Conservation (phyloP, 2,329 filamentous ascomycete genomes). For the Neonectria magnoliae region DNA sequence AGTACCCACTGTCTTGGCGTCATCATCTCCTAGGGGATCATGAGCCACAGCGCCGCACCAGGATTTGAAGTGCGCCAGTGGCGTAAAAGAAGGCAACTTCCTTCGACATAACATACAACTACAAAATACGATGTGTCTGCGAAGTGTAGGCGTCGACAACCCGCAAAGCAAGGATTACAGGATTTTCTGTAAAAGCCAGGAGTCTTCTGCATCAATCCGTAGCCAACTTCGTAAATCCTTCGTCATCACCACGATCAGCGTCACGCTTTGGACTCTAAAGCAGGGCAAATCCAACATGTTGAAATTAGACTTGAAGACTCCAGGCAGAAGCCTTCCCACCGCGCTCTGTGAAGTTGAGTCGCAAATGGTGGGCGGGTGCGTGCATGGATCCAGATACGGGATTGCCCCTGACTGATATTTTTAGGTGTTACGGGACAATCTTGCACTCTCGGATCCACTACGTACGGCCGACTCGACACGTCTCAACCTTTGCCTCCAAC, state of each 20-base stretch:
- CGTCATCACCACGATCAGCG: constrained; percentile 5
- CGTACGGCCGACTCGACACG: background rate
- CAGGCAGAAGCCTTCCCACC: background rate
- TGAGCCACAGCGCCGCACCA: background rate
- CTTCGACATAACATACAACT: no score
- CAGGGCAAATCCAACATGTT: background rate
- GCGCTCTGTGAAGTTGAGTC: background rate
- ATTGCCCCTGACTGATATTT: constrained; percentile 23
- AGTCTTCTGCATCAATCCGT: background rate
- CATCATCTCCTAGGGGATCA: constrained; percentile 10
- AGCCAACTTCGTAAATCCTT: constrained; percentile 6
- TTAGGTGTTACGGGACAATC: constrained; percentile 12
- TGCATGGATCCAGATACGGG: background rate
- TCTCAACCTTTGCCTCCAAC: background rate
- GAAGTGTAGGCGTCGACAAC: background rate
- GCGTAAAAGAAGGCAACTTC: background rate
- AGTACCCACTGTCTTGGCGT: constrained; percentile 10
- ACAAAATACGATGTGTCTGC: no score
- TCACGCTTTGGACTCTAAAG: background rate
- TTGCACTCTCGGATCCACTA: background rate
- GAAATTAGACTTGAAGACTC: no score
- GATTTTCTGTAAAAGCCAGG: background rate
- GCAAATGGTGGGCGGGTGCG: background rate
- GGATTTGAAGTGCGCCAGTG: background rate
- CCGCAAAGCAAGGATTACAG: background rate